Evolutionary conservation across 2,329 filamentous ascomycete genomes (phyloP).

Genomic region (Plectosphaerella cucumerina): DNA sequence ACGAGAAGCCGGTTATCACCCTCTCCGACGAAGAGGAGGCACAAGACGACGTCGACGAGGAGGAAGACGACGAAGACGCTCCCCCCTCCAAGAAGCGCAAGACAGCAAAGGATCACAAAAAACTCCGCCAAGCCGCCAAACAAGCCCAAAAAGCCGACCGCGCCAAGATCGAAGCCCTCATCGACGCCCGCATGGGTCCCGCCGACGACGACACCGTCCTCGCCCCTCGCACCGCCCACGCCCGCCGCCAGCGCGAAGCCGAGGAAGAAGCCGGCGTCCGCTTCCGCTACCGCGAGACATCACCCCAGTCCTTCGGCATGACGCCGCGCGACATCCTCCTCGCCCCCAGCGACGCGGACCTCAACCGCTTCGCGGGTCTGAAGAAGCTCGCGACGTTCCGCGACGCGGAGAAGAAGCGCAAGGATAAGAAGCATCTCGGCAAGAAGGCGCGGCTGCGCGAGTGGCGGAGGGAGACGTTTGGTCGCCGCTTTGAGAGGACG

Average conservation of each 20-base stretch:
- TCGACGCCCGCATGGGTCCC: conserved; percentile 76
- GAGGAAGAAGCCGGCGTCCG: conserved; percentile 14
- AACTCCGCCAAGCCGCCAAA: conserved; percentile 54
- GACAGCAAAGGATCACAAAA: conserved; percentile 56
- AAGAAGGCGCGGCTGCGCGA: conserved; percentile 90
- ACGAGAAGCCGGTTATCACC: conserved; percentile 48
- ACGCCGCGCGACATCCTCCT: conserved; percentile 84
- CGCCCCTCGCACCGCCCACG: conserved; percentile 33
- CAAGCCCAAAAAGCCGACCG: conserved; percentile 77
- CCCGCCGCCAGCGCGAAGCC: conserved; percentile 11
- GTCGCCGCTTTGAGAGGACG: conserved; percentile 50
- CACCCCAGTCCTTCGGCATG: conserved; percentile 83
- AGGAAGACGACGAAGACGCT: conserved; percentile 36
- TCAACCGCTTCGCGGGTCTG: conserved; percentile 88
- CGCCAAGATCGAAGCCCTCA: conserved; percentile 76
- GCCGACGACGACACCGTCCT: conserved; percentile 59
- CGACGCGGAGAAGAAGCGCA: conserved; percentile 82
- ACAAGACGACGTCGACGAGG: conserved; percentile 31
- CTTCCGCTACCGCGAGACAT: conserved; percentile 95
- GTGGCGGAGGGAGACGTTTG: conserved; percentile 70
- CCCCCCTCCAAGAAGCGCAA: conserved; percentile 53
- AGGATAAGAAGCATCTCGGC: conserved; percentile 80
- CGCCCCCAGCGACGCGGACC: conserved; percentile 76
- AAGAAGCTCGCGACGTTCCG: conserved; percentile 94
- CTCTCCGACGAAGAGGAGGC: conserved; percentile 47